Evolutionary conservation across 805 yeast genomes (phyloP).

Genomic region (Metschnikowia cerradonensis): DNA sequence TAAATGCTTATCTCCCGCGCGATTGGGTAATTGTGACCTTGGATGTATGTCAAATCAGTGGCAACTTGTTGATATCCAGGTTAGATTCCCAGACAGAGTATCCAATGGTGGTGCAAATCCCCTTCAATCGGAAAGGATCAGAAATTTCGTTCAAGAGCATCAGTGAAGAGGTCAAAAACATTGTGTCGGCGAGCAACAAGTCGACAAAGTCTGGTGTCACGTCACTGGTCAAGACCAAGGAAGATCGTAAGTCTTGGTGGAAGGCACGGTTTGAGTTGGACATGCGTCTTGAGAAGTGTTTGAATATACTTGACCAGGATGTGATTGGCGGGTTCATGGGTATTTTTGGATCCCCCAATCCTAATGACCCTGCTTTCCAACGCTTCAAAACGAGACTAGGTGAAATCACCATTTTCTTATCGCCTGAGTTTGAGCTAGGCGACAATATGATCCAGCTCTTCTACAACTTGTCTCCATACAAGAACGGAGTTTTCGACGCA

Average conservation of each 20-base stretch:
- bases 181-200: constrained; percentile 58
- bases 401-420: constrained; percentile 10
- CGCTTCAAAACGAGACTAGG: constrained; percentile 20
- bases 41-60: constrained; percentile 55
- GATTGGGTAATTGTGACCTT: constrained; percentile 59
- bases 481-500: constrained; percentile 1
- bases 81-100: constrained; percentile 20
- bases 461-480: constrained; percentile 13
- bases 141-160: constrained; percentile 42
- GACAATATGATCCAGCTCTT: constrained; percentile 17
- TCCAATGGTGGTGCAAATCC: constrained; percentile 54
- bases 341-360: constrained; percentile 42
- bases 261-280: constrained; percentile 60
- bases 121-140: constrained; percentile 50
- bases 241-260: constrained; percentile 79
- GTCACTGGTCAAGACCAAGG: constrained; percentile 47
- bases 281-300: constrained; percentile 45
- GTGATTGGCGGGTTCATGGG: constrained; percentile 82
- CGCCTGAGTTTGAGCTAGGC: constrained; percentile 15
- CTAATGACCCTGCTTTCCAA: constrained; percentile 18
- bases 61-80: constrained; percentile 54
- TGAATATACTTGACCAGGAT: constrained; percentile 52
- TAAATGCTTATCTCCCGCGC: constrained; percentile 29
- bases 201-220: constrained; percentile 57
- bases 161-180: constrained; percentile 24